These are phyloP conservation scores for Mesembryanthemum crystallinum DNA, from an alignment of 148 eudicot genomes.

Conservation along the genomic window DNA sequence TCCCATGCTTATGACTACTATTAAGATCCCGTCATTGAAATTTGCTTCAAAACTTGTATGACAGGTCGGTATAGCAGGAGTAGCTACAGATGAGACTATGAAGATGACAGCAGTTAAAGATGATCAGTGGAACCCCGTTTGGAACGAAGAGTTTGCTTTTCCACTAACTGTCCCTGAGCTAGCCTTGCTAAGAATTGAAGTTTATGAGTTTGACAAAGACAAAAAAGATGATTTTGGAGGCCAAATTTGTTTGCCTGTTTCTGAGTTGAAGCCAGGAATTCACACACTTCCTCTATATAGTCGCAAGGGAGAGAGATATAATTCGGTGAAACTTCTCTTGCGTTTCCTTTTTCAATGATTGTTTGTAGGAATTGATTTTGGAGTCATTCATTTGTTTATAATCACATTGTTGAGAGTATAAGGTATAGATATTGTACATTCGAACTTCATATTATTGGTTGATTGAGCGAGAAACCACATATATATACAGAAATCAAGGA, in stretches of 20 bases:
- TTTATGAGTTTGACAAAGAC: slow-evolving; percentile 49
- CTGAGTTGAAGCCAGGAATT: slow-evolving; percentile 45
- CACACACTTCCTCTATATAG: slow-evolving; percentile 49
- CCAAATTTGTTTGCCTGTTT: slow-evolving; percentile 60
- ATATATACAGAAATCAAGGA: no score
- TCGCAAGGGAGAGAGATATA: slow-evolving; percentile 41
- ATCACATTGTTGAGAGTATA: no score
- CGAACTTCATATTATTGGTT: no score
- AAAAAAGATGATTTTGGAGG: slow-evolving; percentile 56
- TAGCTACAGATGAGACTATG: slow-evolving; percentile 39
- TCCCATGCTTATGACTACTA: background rate
- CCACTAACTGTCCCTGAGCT: slow-evolving; percentile 53
- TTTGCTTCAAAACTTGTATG: background rate
- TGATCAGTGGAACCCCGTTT: slow-evolving; percentile 61
- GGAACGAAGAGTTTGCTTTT: slow-evolving; percentile 61
- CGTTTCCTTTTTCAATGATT: slow-evolving; percentile 33
- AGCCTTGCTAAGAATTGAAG: slow-evolving; percentile 56
- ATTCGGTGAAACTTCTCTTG: slow-evolving; percentile 52
- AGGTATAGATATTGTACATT: no score
- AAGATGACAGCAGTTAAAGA: slow-evolving; percentile 40
- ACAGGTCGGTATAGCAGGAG: slow-evolving; percentile 47
- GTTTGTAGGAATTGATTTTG: no score
- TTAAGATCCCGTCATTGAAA: slow-evolving; percentile 20
- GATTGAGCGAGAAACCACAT: no score
- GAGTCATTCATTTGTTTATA: no score